Base-by-base conservation (phyloP, 169 alveolate species). In the Eimeria zaria region DNA sequence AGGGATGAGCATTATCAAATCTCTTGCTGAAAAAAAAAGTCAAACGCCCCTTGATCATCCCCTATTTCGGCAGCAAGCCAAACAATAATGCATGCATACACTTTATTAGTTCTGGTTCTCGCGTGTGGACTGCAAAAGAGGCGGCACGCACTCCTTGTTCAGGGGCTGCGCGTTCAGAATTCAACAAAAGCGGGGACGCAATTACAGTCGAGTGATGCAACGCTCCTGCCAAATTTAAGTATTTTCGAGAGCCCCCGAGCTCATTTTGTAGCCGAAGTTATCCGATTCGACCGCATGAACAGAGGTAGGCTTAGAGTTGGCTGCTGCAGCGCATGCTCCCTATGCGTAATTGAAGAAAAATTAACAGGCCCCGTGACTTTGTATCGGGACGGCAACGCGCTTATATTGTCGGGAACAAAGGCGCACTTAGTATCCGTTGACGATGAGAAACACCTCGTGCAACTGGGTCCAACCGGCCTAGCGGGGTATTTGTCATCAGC, bases 141-240 rank as follows among this genome's bases (percentile, higher is more conserved):
- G 33, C 91, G 53, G 73, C 73, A 53, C 58, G 74, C 62, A 14
- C 24, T 83, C 91, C 73, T 18, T 83, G 91, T 39, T 48, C 76
- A 83, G 36, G 91, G 91, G 39, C 55, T 83, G 55, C 91, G 91
- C 39, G 91, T 83, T 83, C 74, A 51, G 91, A 53, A 39, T 55
- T 83, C 91, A 36, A 39, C 74, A 5, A 83, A 36, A 22, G 6
- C 33, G 27, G 91, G 76, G 36, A 6, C 91, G n/a, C 73, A 27
- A 4, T 48, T 16, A 22, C 76, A 53, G 36, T 83, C 53, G 71
- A 64, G 24, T 36, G 51, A 24, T 4, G 76, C 74, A 2, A 53
- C 73, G 20, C 53, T 83, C 36, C 73, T 36, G 51, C 76, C 91
- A 39, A n/a, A n/a, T 22, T 83, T 41, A 60, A 83, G 51, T 55